Conservation (phyloP, 192 early-diverging fungal species). For the Gonapodya prolifera region DNA sequence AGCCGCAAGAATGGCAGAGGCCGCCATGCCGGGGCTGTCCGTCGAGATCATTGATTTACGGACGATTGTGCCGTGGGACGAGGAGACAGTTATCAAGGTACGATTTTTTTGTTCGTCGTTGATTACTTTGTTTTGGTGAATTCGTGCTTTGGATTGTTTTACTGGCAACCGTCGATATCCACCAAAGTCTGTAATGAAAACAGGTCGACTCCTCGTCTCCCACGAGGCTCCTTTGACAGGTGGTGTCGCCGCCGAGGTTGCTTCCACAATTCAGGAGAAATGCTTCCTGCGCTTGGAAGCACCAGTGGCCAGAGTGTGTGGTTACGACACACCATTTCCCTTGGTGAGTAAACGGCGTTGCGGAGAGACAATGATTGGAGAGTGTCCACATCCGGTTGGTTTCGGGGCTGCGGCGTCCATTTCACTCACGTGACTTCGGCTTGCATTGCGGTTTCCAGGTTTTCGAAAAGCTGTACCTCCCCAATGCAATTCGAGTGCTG, state of each 20-base stretch:
- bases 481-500: slow-evolving; percentile 63
- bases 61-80: slow-evolving; percentile 83
- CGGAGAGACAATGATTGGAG: too few relatives aligned
- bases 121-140: slow-evolving; percentile 8
- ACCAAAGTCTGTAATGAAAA: slow-evolving; percentile 71
- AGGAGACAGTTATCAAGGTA: slow-evolving; percentile 68
- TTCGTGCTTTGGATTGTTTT: not conserved
- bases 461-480: slow-evolving; percentile 90
- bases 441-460: not conserved
- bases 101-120: not conserved
- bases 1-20: slow-evolving; percentile 75
- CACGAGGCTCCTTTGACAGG: slow-evolving; percentile 86
- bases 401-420: too few relatives aligned
- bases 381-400: too few relatives aligned
- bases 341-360: slow-evolving; percentile 32
- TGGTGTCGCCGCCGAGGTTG: slow-evolving; percentile 87
- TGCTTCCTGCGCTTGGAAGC: slow-evolving; percentile 86
- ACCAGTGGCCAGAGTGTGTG: slow-evolving; percentile 81
- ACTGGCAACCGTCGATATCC: not conserved
- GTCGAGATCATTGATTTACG: slow-evolving; percentile 90
- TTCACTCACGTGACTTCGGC: too few relatives aligned
- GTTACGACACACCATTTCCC: slow-evolving; percentile 84
- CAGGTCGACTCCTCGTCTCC: slow-evolving; percentile 78
- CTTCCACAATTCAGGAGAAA: slow-evolving; percentile 72
- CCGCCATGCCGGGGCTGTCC: slow-evolving; percentile 68